Base-by-base conservation (phyloP, 768 basidiomycete species). In the Boletus tomentosulus region DNA sequence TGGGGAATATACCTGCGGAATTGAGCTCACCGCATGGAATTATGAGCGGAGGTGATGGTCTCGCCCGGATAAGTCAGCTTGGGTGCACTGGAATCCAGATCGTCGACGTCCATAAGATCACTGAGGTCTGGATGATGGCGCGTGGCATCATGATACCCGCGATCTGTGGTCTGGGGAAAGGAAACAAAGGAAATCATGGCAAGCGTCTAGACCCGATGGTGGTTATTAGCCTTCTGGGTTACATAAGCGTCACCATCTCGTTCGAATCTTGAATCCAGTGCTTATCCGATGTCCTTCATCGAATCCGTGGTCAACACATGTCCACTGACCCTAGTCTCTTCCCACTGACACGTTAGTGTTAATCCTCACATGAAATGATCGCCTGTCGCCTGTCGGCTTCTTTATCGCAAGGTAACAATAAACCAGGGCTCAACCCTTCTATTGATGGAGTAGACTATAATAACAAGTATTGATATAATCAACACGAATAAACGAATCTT, bases 31-130 rank as follows among this genome's bases (percentile, higher is more conserved):
- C 93, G 81, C 92, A 97, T 95, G 66, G 86, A 94, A 11, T 84
- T 82, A 46, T 87, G 87, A 0, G 93, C 82, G 34, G 91, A 93
- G 4, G 92, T 92, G 55, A 97, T 76, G 1, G 78, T 70, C 67
- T 94, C 89, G 16, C 93, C 93, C 0, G 93, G 92, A 53, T 80
- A 84, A 1, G 90, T 88, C 42, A 93, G 67, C 58, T 75, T 83
- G 13, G 78, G 71, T 51, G 76, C 72, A 22, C 73, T 74, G 5
- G 71, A 65, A 38, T 77, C 79, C 31, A 81, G 78, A 48, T 83
- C 71, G 31, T 83, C 86, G 70, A 85, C 74, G 16, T 78, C 74
- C 74, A 78, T 76, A 31, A 75, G 70, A 44, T 81, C 76, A 31
- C 76, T 75, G 1, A 66, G 61, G 35, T 69, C 63, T 3, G 68